Percentiles rank a stretch among this genome's conserved stretches.
Evolutionary conservation across 2,329 filamentous ascomycete genomes (phyloP).

Genomic region (Davidsoniella neocaledoniae): DNA sequence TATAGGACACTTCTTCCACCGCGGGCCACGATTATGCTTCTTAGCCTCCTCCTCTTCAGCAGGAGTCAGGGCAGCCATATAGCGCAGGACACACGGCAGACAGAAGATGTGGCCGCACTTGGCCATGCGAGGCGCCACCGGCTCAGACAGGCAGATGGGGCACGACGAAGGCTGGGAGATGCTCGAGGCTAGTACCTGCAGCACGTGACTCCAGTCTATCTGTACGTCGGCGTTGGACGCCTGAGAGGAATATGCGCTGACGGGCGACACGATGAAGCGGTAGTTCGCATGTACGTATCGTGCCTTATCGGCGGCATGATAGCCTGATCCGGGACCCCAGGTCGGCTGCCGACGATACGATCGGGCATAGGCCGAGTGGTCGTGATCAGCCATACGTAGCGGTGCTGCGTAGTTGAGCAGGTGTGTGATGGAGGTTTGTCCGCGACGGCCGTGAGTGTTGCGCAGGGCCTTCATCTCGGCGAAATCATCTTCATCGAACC

Average conservation of each 20-base stretch:
- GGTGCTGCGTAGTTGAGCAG: constrained; percentile 81
- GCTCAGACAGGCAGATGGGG: constrained; percentile 85
- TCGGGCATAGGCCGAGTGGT: constrained; percentile 34
- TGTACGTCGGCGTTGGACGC: constrained; percentile 75
- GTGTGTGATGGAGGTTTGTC: constrained; percentile 94
- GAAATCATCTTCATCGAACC: constrained; percentile 60
- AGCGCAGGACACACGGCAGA: constrained; percentile 78
- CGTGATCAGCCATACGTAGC: constrained; percentile 46
- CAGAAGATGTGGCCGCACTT: constrained; percentile 97
- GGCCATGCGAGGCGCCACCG: constrained; percentile 89
- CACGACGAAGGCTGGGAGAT: constrained; percentile 80
- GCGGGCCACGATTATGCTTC: constrained; percentile 50
- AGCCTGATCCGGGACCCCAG: constrained; percentile 75
- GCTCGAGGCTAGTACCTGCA: constrained; percentile 81
- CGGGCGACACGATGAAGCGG: constrained; percentile 81
- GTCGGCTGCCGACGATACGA: constrained; percentile 54
- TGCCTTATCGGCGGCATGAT: constrained; percentile 82
- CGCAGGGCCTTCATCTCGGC: constrained; percentile 52
- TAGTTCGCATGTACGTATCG: constrained; percentile 91
- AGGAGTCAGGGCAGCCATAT: constrained; percentile 60
- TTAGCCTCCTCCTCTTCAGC: constrained; percentile 46
- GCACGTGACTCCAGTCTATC: constrained; percentile 75
- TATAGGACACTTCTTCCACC: constrained; percentile 92
- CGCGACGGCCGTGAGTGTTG: constrained; percentile 50
- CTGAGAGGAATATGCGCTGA: constrained; percentile 62